Evolutionary conservation across 768 basidiomycete species (phyloP), one percentile per base, ranked within the genome.

Genomic region (Mycena alexandri): DNA sequence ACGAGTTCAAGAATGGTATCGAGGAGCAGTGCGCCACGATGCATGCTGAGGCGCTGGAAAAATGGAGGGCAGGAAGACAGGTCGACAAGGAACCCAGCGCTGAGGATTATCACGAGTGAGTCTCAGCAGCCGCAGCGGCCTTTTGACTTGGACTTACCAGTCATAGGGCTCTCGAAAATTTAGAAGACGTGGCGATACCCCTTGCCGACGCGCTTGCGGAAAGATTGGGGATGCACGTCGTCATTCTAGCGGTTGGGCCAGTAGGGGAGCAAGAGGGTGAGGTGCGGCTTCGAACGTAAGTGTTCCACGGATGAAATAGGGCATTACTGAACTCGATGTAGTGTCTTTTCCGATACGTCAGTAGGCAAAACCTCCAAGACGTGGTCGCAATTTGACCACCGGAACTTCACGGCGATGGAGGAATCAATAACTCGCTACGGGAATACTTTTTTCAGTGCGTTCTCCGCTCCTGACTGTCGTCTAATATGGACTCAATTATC

Each of bases 91-190:
- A 29, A 29, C 2, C 16, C 3, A 42, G 43, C 2, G 29, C 42
- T 5, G 63, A 69, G 48, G 56, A 42, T 2, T 65, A 65, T n/a
- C 38, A 65, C 17, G 19, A 58, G 68, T 69, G 48, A 53, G 63
- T 47, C 0, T 24, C 13, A 14, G 48, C 10, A 11, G n/a, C n/a
- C n/a, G n/a, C n/a, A n/a, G n/a, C n/a, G n/a, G 38, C 10, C 38
- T 38, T 38, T 11, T 11, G 5, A 5, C 2, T 38, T 38, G 5
- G 10, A 38, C 38, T 38, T 10, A 38, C 38, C 11, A 2, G 14
- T 38, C 38, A 38, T 19, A 38, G 36, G 1, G 48, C 48, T 4
- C 21, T 61, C 38, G 22, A 43, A 29, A 51, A 42, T n/a, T 9
- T 61, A 2, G 22, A 43, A 22, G 60, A 51, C 1, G 60, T 51